phyloP scores from a whole-genome alignment of 1,139 yeast species.

The Entelexis paramagnoliae region DNA sequence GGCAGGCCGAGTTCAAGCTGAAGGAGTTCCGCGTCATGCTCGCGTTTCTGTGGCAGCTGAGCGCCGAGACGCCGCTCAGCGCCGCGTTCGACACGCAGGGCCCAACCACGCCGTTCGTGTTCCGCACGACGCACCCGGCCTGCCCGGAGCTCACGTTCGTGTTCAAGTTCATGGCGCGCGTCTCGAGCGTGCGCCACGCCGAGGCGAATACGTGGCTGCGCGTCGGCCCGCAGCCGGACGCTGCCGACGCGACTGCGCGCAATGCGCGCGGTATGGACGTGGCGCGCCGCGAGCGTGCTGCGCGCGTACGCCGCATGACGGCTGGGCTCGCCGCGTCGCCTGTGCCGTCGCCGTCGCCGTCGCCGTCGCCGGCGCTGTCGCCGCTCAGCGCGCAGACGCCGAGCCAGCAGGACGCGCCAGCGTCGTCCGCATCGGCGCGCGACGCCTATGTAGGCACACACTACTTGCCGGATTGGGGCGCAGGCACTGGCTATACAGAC shows the following conservation, averaged over 20 bases:
- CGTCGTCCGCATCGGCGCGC: no score
- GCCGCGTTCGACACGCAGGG: constrained; percentile 13
- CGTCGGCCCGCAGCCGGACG: constrained; percentile 9
- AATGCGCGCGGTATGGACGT: neutral
- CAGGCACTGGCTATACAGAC: no score
- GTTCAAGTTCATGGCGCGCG: constrained; percentile 15
- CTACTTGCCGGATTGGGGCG: no score
- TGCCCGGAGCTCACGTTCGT: constrained; percentile 10
- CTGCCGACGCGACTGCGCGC: neutral
- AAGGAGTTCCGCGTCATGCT: constrained; percentile 19
- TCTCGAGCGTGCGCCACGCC: constrained; percentile 8
- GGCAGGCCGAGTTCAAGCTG: constrained; percentile 20
- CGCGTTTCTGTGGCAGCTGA: constrained; percentile 11
- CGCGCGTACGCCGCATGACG: constrained; percentile 7
- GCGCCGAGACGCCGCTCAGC: constrained; percentile 14
- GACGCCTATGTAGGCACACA: no score
- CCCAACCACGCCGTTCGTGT: constrained; percentile 13
- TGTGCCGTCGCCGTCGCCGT: no score
- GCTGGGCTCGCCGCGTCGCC: neutral
- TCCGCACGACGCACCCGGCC: constrained; percentile 5
- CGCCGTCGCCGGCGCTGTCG: neutral
- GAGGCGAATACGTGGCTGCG: constrained; percentile 9
- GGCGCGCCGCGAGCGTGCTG: constrained; percentile 5
- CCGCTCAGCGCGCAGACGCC: neutral
- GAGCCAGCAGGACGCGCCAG: neutral